Evolutionary conservation across 352 stramenopile genomes (phyloP).

Genomic region (Blastocystis sp.): DNA sequence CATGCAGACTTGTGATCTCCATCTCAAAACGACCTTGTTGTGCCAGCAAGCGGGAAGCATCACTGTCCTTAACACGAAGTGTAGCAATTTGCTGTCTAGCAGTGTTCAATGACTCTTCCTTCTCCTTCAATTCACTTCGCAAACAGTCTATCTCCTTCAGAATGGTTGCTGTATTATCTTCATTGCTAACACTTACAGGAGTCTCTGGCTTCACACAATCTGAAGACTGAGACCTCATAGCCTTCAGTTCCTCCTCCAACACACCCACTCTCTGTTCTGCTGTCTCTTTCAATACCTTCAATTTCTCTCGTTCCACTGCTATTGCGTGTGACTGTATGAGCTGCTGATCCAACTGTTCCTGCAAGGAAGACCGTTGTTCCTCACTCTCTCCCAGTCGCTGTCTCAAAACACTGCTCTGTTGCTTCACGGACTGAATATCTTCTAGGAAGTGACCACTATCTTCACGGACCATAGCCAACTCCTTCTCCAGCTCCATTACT

Average conservation of each 20-base stretch:
- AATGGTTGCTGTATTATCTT: neutral
- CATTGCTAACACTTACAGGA: neutral
- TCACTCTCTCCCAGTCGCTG: neutral
- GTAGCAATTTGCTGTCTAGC: neutral
- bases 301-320: neutral
- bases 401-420: neutral
- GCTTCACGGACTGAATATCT: conserved; percentile 40
- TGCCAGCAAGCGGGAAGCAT: neutral
- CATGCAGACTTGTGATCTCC: neutral
- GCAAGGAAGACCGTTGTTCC: neutral
- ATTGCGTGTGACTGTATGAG: neutral
- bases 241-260: neutral
- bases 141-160: neutral
- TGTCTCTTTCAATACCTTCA: neutral
- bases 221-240: neutral
- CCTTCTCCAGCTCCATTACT: neutral
- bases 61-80: neutral
- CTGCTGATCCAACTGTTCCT: neutral
- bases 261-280: neutral
- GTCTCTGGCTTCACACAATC: neutral
- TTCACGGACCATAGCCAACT: neutral
- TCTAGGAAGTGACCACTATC: neutral
- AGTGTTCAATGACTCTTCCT: neutral
- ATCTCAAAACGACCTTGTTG: neutral
- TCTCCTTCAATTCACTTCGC: neutral